Evolutionary conservation across 352 stramenopile genomes (phyloP), one percentile per base, ranked within the genome.

Genomic region (Phytopythium mirpurense): DNA sequence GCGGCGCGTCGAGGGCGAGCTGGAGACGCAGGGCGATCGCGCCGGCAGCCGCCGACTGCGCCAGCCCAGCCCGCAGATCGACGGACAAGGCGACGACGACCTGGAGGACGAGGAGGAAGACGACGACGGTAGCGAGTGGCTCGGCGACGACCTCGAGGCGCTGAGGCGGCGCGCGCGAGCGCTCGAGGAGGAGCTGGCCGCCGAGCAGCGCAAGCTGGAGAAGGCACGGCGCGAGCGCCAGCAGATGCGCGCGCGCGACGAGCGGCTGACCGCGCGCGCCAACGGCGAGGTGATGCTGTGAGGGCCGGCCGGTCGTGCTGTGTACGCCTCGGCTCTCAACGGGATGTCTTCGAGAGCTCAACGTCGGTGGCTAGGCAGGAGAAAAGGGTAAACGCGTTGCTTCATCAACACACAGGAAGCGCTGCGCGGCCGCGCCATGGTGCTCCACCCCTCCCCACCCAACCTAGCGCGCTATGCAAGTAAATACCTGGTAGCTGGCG

Each of bases 211-310:
- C 49, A 81, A 79, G 41, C 52, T 70, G 27, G 19, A 50, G 1
- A 60, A 65, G 27, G 69, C 83, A 9, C 59, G 79, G 44, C 73
- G 74, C 19, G 75, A 86, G 51, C 76, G 79, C 63, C 57, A 72
- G 23, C 74, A 83, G 56, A 61, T 83, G 27, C 75, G 77, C 40
- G 62, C 69, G 45, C 68, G 78, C 41, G 46, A 79, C 24, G 51
- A 54, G 10, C 72, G 67, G 27, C 38, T 84, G 14, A 63, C 54
- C 31, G 56, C 8, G 51, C 47, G 27, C 54, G 50, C 19, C 54
- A 59, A 34, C 63, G 54, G 16, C 60, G 52, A n/a, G 43, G 51
- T 8, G 42, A 50, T 5, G 56, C 57, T 32, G 55, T 64, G 19
- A 52, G 31, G n/a, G n/a, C n/a, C n/a, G n/a, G n/a, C n/a, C n/a